phyloP scores from a whole-genome alignment of 495 filamentous ascomycete genomes.

The Neurospora sp. region DNA sequence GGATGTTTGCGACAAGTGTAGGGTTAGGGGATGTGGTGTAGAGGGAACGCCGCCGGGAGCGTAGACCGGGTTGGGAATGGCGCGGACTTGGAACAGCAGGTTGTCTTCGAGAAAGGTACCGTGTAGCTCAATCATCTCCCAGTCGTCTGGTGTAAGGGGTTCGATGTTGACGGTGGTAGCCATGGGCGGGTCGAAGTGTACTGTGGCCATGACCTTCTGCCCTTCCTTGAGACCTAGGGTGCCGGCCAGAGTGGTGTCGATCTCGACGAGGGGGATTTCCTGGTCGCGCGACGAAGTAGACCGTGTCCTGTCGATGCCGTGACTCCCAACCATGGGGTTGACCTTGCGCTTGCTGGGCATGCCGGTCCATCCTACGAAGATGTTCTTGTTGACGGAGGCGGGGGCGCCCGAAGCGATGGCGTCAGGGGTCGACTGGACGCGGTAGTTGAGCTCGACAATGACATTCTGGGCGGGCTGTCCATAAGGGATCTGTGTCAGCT shows the following conservation, averaged over 20 bases:
- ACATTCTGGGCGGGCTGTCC: conserved; percentile 82
- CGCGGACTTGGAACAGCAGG: conserved; percentile 84
- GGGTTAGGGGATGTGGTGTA: conserved; percentile 65
- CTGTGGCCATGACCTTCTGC: conserved; percentile 59
- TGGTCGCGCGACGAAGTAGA: conserved; percentile 52
- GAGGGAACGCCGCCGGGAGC: conserved; percentile 33
- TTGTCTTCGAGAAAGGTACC: conserved; percentile 92
- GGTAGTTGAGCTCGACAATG: conserved; percentile 76
- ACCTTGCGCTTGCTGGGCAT: conserved; percentile 84
- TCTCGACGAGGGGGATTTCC: conserved; percentile 66
- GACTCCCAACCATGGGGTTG: conserved; percentile 59
- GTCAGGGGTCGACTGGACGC: conserved; percentile 29
- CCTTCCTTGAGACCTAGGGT: conserved; percentile 74
- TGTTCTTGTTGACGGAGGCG: conserved; percentile 47
- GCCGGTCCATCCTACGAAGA: conserved; percentile 91
- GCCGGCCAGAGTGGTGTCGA: conserved; percentile 82
- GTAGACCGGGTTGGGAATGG: conserved; percentile 74
- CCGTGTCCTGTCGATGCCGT: conserved; percentile 55
- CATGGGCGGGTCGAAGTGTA: conserved; percentile 84
- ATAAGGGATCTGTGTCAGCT: background rate
- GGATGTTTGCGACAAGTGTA: conserved; percentile 91
- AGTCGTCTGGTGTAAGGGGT: conserved; percentile 86
- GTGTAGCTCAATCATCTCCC: conserved; percentile 98
- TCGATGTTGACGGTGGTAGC: conserved; percentile 93
- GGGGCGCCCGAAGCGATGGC: conserved; percentile 24